Conservation (phyloP, 164 flowering plant species). For the Nymphaea colorata region DNA sequence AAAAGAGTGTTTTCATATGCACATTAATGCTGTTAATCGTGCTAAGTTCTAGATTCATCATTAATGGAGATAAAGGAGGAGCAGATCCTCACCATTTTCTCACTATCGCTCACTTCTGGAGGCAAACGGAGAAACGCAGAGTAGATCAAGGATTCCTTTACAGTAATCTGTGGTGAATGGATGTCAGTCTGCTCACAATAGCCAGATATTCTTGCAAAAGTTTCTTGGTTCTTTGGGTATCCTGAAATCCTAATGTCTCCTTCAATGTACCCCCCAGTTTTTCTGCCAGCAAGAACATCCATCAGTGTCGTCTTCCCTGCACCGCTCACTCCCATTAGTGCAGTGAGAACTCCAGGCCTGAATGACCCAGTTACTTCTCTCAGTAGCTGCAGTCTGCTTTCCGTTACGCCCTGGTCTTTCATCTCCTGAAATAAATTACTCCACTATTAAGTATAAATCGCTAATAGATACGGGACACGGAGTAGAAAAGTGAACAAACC, state of each 20-base stretch:
- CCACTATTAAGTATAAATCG: neutral
- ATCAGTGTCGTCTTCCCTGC: slow-evolving; percentile 65
- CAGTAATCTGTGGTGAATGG: slow-evolving; percentile 32
- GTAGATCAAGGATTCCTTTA: slow-evolving; percentile 70
- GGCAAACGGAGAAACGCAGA: slow-evolving; percentile 93
- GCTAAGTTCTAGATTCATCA: too few relatives aligned
- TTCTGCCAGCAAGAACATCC: slow-evolving; percentile 80
- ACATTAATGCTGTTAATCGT: too few relatives aligned
- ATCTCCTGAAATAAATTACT: slow-evolving; percentile 15
- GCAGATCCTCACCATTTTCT: slow-evolving; percentile 50
- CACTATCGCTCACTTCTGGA: slow-evolving; percentile 54
- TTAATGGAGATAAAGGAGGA: neutral
- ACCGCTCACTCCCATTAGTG: slow-evolving; percentile 71
- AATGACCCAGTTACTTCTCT: slow-evolving; percentile 27
- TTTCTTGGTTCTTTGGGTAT: slow-evolving; percentile 78
- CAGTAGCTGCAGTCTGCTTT: slow-evolving; percentile 25
- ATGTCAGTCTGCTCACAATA: slow-evolving; percentile 32
- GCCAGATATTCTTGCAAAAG: slow-evolving; percentile 89
- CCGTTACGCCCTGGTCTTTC: slow-evolving; percentile 28
- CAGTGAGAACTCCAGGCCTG: slow-evolving; percentile 30
- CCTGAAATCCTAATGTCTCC: slow-evolving; percentile 94
- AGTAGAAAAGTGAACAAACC: neutral
- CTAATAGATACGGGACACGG: neutral
- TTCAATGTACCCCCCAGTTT: slow-evolving; percentile 51
- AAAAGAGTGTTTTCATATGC: too few relatives aligned